Conservation (phyloP, 768 basidiomycete genomes). For the Leccinellum luteum region DNA sequence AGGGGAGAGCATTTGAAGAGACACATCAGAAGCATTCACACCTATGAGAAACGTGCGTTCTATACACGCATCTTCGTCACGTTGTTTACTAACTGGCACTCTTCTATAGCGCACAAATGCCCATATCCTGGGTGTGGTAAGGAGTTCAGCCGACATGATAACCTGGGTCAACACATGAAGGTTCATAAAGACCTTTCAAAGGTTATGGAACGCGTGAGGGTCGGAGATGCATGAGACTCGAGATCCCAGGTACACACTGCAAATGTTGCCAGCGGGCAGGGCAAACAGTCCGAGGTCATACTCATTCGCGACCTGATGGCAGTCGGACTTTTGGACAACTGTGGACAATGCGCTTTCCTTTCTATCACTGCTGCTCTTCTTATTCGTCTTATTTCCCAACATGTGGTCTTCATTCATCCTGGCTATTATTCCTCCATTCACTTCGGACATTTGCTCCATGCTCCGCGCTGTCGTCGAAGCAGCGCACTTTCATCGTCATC, state of each 20-base stretch:
- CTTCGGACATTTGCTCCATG: constrained; percentile 25
- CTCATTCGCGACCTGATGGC: constrained; percentile 21
- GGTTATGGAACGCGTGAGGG: constrained; percentile 25
- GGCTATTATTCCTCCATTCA: constrained; percentile 19
- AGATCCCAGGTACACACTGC: constrained; percentile 4
- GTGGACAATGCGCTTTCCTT: constrained; percentile 26
- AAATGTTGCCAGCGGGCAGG: constrained; percentile 12
- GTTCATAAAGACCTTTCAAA: constrained; percentile 55
- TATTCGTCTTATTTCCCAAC: constrained; percentile 25
- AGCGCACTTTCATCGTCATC: constrained; percentile 11
- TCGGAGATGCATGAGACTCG: constrained; percentile 18
- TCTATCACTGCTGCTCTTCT: constrained; percentile 16
- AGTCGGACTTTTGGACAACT: constrained; percentile 26
- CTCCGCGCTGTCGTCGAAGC: constrained; percentile 16
- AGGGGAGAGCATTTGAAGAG: constrained; percentile 89
- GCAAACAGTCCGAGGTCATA: constrained; percentile 22
- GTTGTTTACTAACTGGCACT: constrained; percentile 3
- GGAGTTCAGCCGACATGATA: constrained; percentile 85
- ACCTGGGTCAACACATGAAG: constrained; percentile 85
- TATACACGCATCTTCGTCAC: constrained; percentile 3
- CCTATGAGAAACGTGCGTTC: constrained; percentile 84
- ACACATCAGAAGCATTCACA: constrained; percentile 86
- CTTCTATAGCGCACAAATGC: constrained; percentile 68
- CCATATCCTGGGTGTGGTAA: constrained; percentile 78
- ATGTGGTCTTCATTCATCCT: constrained; percentile 23